Percentiles rank a stretch among this genome's conserved stretches.
phyloP scores from a whole-genome alignment of 345 rosid genomes.

The Odontarrhena argentea region DNA sequence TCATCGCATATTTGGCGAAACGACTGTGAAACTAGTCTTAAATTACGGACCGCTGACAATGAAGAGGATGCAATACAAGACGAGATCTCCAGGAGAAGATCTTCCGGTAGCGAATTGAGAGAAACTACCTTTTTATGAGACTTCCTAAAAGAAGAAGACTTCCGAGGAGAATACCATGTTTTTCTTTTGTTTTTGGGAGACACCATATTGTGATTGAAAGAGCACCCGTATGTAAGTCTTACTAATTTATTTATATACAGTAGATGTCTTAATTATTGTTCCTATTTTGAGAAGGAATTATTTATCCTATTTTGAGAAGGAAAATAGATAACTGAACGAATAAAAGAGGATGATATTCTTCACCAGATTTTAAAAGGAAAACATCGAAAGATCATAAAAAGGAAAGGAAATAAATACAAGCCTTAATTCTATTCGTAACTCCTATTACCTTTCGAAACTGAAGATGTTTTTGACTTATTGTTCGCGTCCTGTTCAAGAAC shows the following conservation, averaged over 20 bases:
- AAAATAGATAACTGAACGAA: neutral
- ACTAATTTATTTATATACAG: no score
- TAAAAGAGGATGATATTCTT: neutral
- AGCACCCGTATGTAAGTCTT: neutral
- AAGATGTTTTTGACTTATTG: constrained; percentile 7
- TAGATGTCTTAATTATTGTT: neutral
- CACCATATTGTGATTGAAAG: neutral
- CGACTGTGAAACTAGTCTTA: constrained; percentile 22
- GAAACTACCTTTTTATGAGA: neutral
- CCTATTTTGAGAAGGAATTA: neutral
- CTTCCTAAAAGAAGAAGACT: neutral
- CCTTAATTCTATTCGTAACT: neutral
- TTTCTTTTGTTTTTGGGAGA: no score
- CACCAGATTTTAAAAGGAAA: constrained; percentile 8
- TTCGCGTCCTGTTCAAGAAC: constrained; percentile 18
- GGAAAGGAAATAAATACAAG: neutral
- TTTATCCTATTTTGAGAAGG: neutral
- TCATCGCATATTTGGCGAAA: constrained; percentile 16
- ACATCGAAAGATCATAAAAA: neutral
- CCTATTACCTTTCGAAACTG: neutral
- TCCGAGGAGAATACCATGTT: neutral
- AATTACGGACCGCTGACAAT: neutral
- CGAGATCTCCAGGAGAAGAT: constrained; percentile 28
- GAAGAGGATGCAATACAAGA: constrained; percentile 13
- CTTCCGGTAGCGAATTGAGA: constrained; percentile 16